phyloP scores from a whole-genome alignment of 2,329 filamentous ascomycete genomes.

The Allantophomopsis cytisporea region DNA sequence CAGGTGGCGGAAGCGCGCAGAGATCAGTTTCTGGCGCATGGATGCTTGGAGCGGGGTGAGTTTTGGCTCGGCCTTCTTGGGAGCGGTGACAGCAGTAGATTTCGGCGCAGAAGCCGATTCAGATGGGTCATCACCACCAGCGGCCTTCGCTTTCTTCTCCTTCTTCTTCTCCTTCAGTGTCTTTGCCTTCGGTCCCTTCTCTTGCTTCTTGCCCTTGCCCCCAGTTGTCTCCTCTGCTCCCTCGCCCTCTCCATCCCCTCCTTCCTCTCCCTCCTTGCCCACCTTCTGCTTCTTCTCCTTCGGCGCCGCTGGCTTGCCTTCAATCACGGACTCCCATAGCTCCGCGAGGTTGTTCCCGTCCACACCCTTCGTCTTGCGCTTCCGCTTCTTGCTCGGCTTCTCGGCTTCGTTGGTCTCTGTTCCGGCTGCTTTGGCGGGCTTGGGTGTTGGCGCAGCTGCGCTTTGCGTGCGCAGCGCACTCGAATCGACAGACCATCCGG shows the following conservation, averaged over 20 bases:
- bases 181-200: constrained; percentile 13
- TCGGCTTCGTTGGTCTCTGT: constrained; percentile 16
- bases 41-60: constrained; percentile 86
- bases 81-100: constrained; percentile 24
- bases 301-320: constrained; percentile 37
- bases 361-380: constrained; percentile 37
- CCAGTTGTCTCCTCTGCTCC: constrained; percentile 11
- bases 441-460: constrained; percentile 11
- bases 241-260: constrained; percentile 9
- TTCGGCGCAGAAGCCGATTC: constrained; percentile 5
- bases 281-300: constrained; percentile 14
- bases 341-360: constrained; percentile 64
- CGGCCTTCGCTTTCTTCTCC: constrained; percentile 13
- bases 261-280: constrained; percentile 6
- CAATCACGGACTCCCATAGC: constrained; percentile 69
- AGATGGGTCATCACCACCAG: constrained; percentile 5
- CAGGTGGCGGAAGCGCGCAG: constrained; percentile 90
- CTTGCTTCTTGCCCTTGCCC: constrained; percentile 7
- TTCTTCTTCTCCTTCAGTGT: constrained; percentile 23
- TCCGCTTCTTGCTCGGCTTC: constrained; percentile 33
- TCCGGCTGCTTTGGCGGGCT: constrained; percentile 6
- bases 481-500: constrained; percentile 77
- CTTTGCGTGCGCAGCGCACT: constrained; percentile 59
- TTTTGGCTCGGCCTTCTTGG: constrained; percentile 30
- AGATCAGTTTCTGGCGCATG: constrained; percentile 91